Evolutionary conservation across 805 yeast genomes (phyloP), one percentile per base, ranked within the genome.

Genomic region (Candida vaughaniae): DNA sequence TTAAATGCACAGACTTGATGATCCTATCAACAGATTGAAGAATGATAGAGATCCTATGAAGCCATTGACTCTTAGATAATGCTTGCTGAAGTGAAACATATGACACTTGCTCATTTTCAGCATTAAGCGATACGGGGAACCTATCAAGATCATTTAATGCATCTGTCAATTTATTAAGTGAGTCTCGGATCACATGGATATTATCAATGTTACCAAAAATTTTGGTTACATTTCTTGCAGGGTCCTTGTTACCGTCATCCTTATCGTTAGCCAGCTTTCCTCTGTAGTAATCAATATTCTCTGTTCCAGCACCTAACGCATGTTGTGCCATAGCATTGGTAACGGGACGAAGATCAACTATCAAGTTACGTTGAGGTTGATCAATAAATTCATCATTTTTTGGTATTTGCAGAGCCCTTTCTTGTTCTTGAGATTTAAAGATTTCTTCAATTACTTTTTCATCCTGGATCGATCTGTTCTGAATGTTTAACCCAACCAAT

Each of bases 221-320:
- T 54, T 88, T 82, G 43, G 83, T 82, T 12, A 72, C 75, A 12
- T 22, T 35, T 34, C 33, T 41, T 30, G 33, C 16, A n/a, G 35
- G 23, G 7, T 33, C 43, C 10, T 31, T 11, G n/a, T n/a, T 17
- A 16, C 34, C 35, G 3, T 15, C 31, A n/a, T 16, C 14, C 11
- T n/a, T 14, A 7, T n/a, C 16, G 9, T 16, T 15, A 15, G 12
- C 16, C 18, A 14, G 18, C n/a, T 41, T 26, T 1, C 66, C 71
- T 34, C 80, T 73, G 62, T 93, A 91, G 53, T 88, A 78, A 39
- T 91, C 97, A 72, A 89, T 85, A 47, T 77, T 83, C 55, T 93
- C 99, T 0, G 96, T 84, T 1, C 99, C 99, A n/a, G 97, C 99
- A 9, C 99, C 99, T 11, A 93, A 63, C 0, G 98, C 98, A 31